Evolutionary conservation across 495 filamentous ascomycete species (phyloP).

Genomic region (Penicillium daleae): DNA sequence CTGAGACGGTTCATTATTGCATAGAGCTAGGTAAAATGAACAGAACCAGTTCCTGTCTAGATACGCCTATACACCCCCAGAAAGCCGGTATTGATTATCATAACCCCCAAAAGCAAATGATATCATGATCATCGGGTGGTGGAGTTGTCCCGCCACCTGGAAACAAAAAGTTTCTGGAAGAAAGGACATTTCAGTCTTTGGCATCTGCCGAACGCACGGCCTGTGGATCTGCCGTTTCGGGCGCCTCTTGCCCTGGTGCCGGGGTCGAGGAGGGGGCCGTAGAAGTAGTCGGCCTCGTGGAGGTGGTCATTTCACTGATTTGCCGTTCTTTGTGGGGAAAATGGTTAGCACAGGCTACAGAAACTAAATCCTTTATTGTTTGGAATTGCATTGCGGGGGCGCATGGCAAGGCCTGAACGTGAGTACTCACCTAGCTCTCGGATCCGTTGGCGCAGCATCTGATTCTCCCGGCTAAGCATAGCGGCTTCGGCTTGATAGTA

Average conservation of each 20-base stretch:
- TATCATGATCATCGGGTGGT: background rate
- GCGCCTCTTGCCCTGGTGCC: slow-evolving; percentile 27
- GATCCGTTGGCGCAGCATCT: slow-evolving; percentile 85
- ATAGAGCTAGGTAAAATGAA: background rate
- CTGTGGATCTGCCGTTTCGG: slow-evolving; percentile 31
- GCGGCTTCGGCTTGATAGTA: slow-evolving; percentile 94
- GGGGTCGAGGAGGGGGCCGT: slow-evolving; percentile 20
- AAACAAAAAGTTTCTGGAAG: background rate
- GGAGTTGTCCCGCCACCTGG: background rate
- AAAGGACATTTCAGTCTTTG: slow-evolving; percentile 22
- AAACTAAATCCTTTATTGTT: too few relatives aligned
- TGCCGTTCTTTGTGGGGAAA: slow-evolving; percentile 36
- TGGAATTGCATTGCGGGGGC: slow-evolving; percentile 4
- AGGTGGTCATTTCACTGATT: slow-evolving; percentile 35
- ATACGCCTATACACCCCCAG: background rate
- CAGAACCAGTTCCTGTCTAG: background rate
- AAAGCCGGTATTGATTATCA: slow-evolving; percentile 2
- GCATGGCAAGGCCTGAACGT: background rate
- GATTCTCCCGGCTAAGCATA: slow-evolving; percentile 86
- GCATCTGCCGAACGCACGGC: slow-evolving; percentile 30
- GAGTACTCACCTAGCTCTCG: slow-evolving; percentile 65
- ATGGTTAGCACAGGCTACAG: background rate
- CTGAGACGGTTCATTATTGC: background rate
- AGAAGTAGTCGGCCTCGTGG: slow-evolving; percentile 15
- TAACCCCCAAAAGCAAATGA: background rate